Conservation (phyloP, 495 filamentous ascomycete genomes). For the Thozetella sp. region DNA sequence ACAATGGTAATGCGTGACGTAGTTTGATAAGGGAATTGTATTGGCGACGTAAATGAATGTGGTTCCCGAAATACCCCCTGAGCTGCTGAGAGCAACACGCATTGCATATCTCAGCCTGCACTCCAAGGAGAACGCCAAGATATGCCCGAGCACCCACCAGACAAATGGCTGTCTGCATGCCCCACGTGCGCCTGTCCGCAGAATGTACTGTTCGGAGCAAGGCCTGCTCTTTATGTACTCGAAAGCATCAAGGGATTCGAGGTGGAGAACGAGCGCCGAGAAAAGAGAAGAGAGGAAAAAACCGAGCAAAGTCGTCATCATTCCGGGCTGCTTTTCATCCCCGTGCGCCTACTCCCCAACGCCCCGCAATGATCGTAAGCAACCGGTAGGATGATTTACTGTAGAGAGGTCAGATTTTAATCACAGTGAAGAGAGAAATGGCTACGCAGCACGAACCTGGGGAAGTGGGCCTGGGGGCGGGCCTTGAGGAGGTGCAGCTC, state of each 20-base stretch:
- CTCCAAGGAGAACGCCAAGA: background rate
- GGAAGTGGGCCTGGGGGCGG: slow-evolving; percentile 24
- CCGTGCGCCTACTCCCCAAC: slow-evolving; percentile 2
- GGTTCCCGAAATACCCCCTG: background rate
- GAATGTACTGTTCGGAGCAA: background rate
- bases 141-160: background rate
- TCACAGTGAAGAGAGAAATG: background rate
- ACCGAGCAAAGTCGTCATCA: slow-evolving; percentile 2
- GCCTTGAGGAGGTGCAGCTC: slow-evolving; percentile 17
- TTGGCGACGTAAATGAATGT: slow-evolving; percentile 1
- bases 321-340: slow-evolving; percentile 3
- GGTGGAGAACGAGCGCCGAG: too few relatives aligned
- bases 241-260: background rate
- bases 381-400: background rate
- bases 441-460: too few relatives aligned
- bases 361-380: slow-evolving; percentile 2
- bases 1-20: background rate
- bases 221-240: background rate
- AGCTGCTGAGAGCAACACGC: background rate
- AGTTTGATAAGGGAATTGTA: background rate
- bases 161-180: too few relatives aligned
- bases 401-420: background rate
- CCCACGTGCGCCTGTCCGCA: background rate
- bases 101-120: background rate
- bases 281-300: background rate